Percentiles rank a stretch among this genome's conserved stretches.
Conservation (phyloP, 257 asterid genomes). For the Gentiana macrophylla region DNA sequence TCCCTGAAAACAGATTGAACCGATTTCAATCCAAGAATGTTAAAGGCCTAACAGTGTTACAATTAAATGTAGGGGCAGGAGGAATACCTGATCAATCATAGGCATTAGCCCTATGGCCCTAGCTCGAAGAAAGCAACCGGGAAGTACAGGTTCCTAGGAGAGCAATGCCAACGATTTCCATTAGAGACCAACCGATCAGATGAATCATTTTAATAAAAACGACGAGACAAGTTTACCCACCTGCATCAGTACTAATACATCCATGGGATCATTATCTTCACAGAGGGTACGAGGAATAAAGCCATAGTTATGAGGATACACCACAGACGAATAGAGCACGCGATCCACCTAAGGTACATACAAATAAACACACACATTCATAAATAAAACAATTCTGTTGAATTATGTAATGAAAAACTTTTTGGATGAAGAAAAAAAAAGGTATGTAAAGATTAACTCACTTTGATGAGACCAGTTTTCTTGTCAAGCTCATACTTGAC, state of each 20-base stretch:
- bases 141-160: constrained; percentile 67
- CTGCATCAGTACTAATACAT: constrained; percentile 83
- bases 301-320: constrained; percentile 90
- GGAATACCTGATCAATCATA: constrained; percentile 79
- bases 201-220: constrained; percentile 1
- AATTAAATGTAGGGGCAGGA: neutral
- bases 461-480: constrained; percentile 93
- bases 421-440: neutral
- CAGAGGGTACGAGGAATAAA: constrained; percentile 81
- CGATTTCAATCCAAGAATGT: too few relatives aligned
- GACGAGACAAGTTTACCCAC: constrained; percentile 13
- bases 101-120: constrained; percentile 93
- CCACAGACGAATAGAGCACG: constrained; percentile 85
- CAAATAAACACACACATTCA: too few relatives aligned
- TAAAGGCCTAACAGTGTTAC: neutral
- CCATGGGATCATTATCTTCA: constrained; percentile 85
- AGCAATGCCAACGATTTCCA: too few relatives aligned
- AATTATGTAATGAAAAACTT: too few relatives aligned
- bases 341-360: constrained; percentile 53
- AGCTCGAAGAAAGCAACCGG: constrained; percentile 79
- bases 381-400: too few relatives aligned
- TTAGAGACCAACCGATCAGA: too few relatives aligned
- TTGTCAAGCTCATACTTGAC: constrained; percentile 96
- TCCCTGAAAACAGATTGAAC: constrained; percentile 29
- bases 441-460: neutral